A percentile compares a stretch with the other conserved stretches of the same genome.
Evolutionary conservation across 2,329 filamentous ascomycete species (phyloP).

Genomic region (Incumbomyces lentus): DNA sequence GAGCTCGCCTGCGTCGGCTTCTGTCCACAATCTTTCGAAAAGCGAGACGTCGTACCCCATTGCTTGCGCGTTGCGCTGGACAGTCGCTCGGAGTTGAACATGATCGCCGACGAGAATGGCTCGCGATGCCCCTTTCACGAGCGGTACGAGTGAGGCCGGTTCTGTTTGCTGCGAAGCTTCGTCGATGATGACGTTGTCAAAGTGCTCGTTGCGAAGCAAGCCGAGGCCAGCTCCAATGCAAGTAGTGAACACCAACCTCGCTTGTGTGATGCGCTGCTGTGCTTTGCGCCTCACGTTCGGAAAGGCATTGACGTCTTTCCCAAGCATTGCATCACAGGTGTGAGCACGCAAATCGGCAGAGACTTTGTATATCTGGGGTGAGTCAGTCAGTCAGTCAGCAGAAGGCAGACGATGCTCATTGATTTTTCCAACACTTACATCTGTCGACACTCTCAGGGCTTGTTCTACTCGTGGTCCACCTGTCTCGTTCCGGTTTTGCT

Average conservation of each 20-base stretch:
- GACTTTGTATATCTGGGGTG: slow-evolving; percentile 25
- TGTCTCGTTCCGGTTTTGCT: slow-evolving; percentile 1
- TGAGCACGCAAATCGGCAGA: slow-evolving; percentile 26
- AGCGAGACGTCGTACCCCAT: slow-evolving; percentile 34
- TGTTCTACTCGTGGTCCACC: not conserved
- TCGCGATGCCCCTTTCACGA: slow-evolving; percentile 21
- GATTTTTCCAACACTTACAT: slow-evolving; percentile 22
- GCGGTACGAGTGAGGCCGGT: slow-evolving; percentile 30
- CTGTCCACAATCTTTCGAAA: slow-evolving; percentile 34
- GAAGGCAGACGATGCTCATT: not conserved
- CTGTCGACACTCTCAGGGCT: slow-evolving; percentile 24
- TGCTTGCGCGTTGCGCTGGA: slow-evolving; percentile 27
- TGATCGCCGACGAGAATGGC: slow-evolving; percentile 39
- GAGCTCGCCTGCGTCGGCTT: not conserved
- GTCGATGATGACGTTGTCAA: slow-evolving; percentile 22
- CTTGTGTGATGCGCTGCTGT: slow-evolving; percentile 28
- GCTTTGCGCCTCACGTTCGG: slow-evolving; percentile 27
- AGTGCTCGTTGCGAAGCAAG: slow-evolving; percentile 25
- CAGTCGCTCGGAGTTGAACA: slow-evolving; percentile 37
- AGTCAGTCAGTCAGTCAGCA: not conserved
- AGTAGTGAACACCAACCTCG: slow-evolving; percentile 35
- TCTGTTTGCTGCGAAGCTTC: slow-evolving; percentile 41
- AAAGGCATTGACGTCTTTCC: slow-evolving; percentile 25
- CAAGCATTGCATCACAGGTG: slow-evolving; percentile 30
- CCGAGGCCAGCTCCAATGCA: slow-evolving; percentile 35